Base-by-base conservation (phyloP, 1,284 basidiomycete species). In the Gomphus bonarii region DNA sequence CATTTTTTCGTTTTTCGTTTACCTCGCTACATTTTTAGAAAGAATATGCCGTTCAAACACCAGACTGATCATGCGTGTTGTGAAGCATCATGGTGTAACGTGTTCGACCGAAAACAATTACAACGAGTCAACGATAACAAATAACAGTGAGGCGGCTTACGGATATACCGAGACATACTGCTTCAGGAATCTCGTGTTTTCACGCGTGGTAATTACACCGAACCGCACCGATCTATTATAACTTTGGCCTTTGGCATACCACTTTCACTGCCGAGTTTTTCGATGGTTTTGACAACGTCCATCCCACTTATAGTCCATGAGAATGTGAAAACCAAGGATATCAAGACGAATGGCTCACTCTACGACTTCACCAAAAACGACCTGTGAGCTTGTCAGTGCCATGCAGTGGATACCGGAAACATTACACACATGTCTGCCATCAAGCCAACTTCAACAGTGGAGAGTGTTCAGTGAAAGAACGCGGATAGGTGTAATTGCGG, bases 221-320 rank as follows among this genome's bases (percentile, higher is more conserved):
- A 62, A 43, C 90, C 91, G 25, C 82, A 86, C 12, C 79, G 73
- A 22, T 77, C 76, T 64, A 93, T 86, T 30, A 72, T 72, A 61
- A 92, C 80, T 35, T 73, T 71, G 48, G 70, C 64, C 59, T 72
- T 74, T 1, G 88, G 81, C 31, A 62, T 70, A 46, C 83, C 84
- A 20, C 72, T 74, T 1, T 68, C 65, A 3, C 80, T 77, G 14
- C 90, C 89, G 36, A 76, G 64, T 2, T 68, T 68, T 71, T 95
- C 93, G 62, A 95, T 83, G 36, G 69, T 67, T 70, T 81, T 84
- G 54, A 95, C 90, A 38, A 94, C 65, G 18, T 89, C 82, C 75
- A 87, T 77, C 57, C 88, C 89, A 42, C 85, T n/a, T 79, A 46
- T 69, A 36, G 14, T 8, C 64, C 16, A 88, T 82, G 46, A 43